Conservation (phyloP, 192 early-diverging fungal genomes). For the Backusella sp. region DNA sequence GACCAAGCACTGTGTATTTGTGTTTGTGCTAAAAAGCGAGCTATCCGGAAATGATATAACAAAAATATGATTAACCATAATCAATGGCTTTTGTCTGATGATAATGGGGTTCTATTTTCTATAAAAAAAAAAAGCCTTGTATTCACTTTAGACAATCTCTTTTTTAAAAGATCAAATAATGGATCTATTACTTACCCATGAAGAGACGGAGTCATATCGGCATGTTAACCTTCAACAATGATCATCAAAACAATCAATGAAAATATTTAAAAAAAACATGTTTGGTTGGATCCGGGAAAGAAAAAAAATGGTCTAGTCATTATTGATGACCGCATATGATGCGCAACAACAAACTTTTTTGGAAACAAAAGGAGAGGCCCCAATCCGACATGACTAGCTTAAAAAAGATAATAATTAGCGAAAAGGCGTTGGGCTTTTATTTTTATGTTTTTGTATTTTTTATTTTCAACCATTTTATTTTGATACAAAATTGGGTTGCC, state of each 20-base stretch:
- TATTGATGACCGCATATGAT: background rate
- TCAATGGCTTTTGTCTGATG: background rate
- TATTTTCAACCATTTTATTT: background rate
- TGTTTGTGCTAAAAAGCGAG: background rate
- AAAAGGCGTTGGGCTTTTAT: background rate
- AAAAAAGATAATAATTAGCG: background rate
- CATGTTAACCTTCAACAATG: background rate
- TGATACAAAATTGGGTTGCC: background rate
- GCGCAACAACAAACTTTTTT: background rate
- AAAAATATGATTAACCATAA: background rate
- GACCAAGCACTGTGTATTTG: background rate
- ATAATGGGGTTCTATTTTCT: background rate
- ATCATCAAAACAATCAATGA: background rate
- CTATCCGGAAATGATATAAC: background rate
- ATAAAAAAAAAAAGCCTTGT: background rate
- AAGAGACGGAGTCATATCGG: background rate
- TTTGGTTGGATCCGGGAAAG: conserved; percentile 1
- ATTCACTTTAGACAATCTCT: background rate
- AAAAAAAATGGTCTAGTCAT: too few species aligned
- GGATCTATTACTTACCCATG: background rate
- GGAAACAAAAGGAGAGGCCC: background rate
- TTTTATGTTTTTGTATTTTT: background rate
- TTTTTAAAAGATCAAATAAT: background rate
- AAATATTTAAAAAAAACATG: background rate
- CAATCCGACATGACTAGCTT: background rate